phyloP scores from a whole-genome alignment of 2,329 filamentous ascomycete genomes.

The Sclerotinia minor region DNA sequence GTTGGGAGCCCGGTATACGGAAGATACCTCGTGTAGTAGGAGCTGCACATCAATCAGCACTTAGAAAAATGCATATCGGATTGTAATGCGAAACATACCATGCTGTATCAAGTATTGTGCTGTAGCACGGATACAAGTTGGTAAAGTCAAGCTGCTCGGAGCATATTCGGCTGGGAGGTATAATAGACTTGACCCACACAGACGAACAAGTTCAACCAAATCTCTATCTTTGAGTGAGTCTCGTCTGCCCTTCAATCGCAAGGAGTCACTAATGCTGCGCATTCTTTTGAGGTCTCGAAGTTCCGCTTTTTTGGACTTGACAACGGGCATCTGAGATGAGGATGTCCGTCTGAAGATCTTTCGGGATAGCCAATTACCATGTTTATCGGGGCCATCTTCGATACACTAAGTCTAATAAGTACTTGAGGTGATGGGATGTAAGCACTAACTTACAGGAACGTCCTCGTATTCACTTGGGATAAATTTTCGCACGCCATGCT shows the following conservation, averaged over 20 bases:
- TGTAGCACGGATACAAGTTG: conserved; percentile 66
- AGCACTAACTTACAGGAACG: conserved; percentile 29
- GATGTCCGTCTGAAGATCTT: conserved; percentile 44
- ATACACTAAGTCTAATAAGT: conserved; percentile 17
- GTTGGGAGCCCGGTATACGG: conserved; percentile 58
- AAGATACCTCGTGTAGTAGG: conserved; percentile 58
- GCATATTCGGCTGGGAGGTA: conserved; percentile 61
- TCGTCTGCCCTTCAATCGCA: conserved; percentile 48
- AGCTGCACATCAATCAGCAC: conserved; percentile 36
- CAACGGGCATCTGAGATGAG: conserved; percentile 39
- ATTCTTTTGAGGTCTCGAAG: conserved; percentile 45
- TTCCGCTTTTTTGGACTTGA: conserved; percentile 33
- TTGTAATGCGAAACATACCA: conserved; percentile 46
- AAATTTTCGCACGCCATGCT: conserved; percentile 53
- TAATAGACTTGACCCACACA: conserved; percentile 63
- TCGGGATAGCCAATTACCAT: conserved; percentile 44
- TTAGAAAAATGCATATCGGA: not conserved
- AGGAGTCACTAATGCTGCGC: conserved; percentile 57
- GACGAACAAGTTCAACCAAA: conserved; percentile 59
- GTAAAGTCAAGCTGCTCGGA: conserved; percentile 57
- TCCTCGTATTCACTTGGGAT: conserved; percentile 34
- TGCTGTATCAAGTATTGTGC: conserved; percentile 64
- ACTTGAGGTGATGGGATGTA: not conserved
- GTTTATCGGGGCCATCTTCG: conserved; percentile 34
- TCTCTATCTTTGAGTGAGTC: conserved; percentile 52